Evolutionary conservation across 129 eudicot genomes (phyloP).

Genomic region (Glebionis coronaria): DNA sequence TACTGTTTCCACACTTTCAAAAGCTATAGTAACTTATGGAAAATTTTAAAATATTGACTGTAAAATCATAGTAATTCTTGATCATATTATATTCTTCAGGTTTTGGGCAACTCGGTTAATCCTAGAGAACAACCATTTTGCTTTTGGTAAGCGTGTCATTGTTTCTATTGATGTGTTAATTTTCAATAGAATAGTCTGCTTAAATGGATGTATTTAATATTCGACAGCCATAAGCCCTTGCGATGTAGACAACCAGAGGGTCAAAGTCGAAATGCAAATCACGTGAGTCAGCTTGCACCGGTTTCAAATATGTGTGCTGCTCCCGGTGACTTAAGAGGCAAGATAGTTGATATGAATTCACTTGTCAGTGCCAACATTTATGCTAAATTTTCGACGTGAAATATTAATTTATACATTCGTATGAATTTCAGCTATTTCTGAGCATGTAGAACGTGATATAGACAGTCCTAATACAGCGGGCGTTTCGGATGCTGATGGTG

Average conservation of each 20-base stretch:
- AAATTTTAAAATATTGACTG: not conserved
- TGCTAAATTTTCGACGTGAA: not conserved
- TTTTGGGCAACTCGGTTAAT: slow-evolving; percentile 55
- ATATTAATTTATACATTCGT: not conserved
- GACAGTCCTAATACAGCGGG: slow-evolving; percentile 43
- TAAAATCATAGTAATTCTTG: slow-evolving; percentile 9
- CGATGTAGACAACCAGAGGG: slow-evolving; percentile 42
- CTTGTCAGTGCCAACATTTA: not conserved
- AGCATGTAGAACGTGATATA: slow-evolving; percentile 43
- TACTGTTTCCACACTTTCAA: slow-evolving; percentile 1
- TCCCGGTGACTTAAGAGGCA: slow-evolving; percentile 39
- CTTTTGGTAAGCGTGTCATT: slow-evolving; percentile 45
- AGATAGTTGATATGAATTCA: slow-evolving; percentile 39
- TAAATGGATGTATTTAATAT: slow-evolving; percentile 11
- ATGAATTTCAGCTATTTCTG: slow-evolving; percentile 35
- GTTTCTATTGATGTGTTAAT: not conserved
- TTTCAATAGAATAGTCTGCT: slow-evolving; percentile 9
- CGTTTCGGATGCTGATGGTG: slow-evolving; percentile 47
- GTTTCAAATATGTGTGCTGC: slow-evolving; percentile 45
- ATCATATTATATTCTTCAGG: slow-evolving; percentile 36
- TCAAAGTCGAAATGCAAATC: slow-evolving; percentile 35
- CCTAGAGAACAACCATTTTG: slow-evolving; percentile 57
- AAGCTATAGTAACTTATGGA: not conserved
- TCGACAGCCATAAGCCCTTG: slow-evolving; percentile 45
- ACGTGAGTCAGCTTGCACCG: slow-evolving; percentile 45